Evolutionary conservation across 768 basidiomycete species (phyloP), one percentile per base, ranked within the genome.

Genomic region (Clitopilus hobsonii): DNA sequence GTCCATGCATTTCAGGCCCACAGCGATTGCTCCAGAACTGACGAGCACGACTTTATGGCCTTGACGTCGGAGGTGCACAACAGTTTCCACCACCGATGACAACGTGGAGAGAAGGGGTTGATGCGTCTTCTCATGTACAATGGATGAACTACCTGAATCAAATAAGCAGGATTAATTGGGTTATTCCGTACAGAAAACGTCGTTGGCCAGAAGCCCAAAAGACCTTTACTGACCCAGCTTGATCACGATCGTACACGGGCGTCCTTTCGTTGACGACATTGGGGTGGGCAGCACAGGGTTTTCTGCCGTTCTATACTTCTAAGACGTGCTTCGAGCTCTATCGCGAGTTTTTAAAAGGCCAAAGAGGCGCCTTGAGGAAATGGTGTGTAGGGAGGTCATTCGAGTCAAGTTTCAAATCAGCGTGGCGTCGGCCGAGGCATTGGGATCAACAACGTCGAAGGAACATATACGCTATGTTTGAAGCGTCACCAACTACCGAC

Each of bases 21-120:
- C 92, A 0, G 88, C 97, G 56, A 98, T 98, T n/a, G 97, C 97
- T 1, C 97, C 97, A 20, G 94, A 97, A 63, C 90, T 94, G 56
- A 97, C 94, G 10, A 99, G 83, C 3, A 98, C 91, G 53, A 98
- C 91, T 63, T 94, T 89, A 73, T 99, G 96, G 0, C 96, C 96
- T 38, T 86, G 75, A 5, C 76, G 73, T 48, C 86, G 83, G 14
- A 99, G 80, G 28, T 83, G 71, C 14, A 92, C 79, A 13, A 94
- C 92, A 0, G 93, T 92, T 70, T 99, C 96, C 27, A 95, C 94
- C 45, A 98, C 78, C 0, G 91, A 85, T 0, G 96, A 97, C 25
- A 99, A 81, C 2, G 89, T 91, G 2, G 95, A 91, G 1, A 99
- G 79, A 20, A 97, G 78, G 0, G 96, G 94, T 61, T 94, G 86